Conservation (phyloP, 2,329 filamentous ascomycete genomes). For the Trichoderma atrobrunneum region DNA sequence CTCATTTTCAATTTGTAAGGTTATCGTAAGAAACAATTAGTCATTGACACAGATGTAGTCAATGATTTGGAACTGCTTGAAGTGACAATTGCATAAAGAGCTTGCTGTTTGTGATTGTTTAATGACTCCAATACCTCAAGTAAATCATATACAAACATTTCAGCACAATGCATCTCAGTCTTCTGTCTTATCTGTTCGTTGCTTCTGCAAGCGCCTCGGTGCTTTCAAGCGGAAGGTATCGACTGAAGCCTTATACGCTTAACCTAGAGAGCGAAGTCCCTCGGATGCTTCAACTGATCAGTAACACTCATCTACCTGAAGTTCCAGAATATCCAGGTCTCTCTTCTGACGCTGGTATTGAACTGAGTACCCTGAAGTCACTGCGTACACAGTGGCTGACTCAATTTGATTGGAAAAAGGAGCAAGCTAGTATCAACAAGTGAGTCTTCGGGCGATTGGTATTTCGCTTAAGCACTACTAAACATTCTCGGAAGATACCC, state of each 20-base stretch:
- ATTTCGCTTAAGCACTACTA: not conserved
- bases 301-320: constrained; percentile 17
- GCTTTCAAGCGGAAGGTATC: not conserved
- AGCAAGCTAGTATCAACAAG: constrained; percentile 24
- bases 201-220: not conserved
- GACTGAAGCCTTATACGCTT: not conserved
- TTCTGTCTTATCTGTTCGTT: not conserved
- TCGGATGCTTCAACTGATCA: constrained; percentile 24
- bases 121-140: not conserved
- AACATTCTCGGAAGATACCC: not conserved
- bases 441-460: not conserved
- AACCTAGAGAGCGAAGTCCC: not conserved
- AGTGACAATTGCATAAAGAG: not conserved
- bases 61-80: not conserved
- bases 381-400: constrained; percentile 21
- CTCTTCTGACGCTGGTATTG: constrained; percentile 15
- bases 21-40: not conserved
- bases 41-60: not conserved
- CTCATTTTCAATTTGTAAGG: not conserved
- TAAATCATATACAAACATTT: not conserved
- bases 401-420: constrained; percentile 24
- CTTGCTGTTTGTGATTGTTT: not conserved
- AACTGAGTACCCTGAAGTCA: constrained; percentile 17
- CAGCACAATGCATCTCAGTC: not conserved
- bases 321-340: not conserved